phyloP scores from a whole-genome alignment of 345 rosid genomes.

The Litchi chinensis region DNA sequence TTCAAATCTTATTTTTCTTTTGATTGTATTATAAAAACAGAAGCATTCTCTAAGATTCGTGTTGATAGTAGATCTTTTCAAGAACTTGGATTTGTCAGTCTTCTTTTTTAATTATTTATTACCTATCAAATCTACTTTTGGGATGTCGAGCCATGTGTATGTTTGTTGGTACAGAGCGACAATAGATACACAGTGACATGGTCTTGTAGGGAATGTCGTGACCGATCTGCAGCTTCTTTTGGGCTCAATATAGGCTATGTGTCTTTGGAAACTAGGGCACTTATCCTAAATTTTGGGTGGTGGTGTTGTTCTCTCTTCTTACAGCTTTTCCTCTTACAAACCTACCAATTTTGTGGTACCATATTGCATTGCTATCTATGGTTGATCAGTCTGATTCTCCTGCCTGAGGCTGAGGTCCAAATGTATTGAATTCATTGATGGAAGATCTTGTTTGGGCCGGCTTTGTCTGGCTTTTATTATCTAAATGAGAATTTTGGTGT shows the following conservation, averaged over 20 bases:
- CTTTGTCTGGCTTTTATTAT: neutral
- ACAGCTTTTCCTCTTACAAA: conserved; percentile 5
- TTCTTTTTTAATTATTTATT: neutral
- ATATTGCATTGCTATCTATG: neutral
- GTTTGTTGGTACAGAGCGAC: neutral
- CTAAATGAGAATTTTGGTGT: neutral
- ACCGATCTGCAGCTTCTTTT: conserved; percentile 17
- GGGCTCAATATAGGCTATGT: conserved; percentile 13
- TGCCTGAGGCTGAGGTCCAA: neutral
- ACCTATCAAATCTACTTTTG: neutral
- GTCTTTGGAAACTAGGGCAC: conserved; percentile 42
- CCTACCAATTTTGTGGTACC: conserved; percentile 5
- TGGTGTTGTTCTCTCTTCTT: conserved; percentile 3
- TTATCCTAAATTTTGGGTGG: conserved; percentile 35
- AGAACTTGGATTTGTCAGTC: neutral
- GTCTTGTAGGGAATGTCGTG: conserved; percentile 23
- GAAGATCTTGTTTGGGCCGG: conserved; percentile 6
- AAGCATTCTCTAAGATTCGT: too few species aligned
- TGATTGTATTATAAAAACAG: too few species aligned
- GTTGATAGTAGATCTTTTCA: neutral
- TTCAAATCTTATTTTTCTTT: neutral
- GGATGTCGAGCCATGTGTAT: conserved; percentile 14
- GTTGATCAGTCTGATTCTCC: neutral
- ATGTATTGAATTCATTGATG: neutral
- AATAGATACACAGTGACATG: neutral